Evolutionary conservation across 2,329 filamentous ascomycete genomes (phyloP).

Genomic region (Didymosphaeria variabile): DNA sequence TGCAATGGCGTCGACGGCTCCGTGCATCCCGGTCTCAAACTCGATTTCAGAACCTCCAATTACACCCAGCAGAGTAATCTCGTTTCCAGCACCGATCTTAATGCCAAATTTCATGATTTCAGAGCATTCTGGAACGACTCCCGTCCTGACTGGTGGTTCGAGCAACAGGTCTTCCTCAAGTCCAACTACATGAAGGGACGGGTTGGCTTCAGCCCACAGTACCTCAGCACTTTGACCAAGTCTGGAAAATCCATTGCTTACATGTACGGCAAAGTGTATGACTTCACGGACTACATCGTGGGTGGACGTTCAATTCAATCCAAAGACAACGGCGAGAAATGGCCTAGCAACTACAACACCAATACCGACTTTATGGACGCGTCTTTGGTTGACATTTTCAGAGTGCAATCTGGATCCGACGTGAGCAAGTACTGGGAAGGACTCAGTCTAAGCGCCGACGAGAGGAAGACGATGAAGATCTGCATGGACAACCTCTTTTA

Average conservation of each 20-base stretch:
- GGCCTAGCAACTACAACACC: constrained; percentile 41
- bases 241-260: constrained; percentile 77
- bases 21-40: constrained; percentile 75
- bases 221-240: constrained; percentile 75
- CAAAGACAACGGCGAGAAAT: not conserved
- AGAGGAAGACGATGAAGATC: constrained; percentile 74
- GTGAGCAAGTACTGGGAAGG: constrained; percentile 84
- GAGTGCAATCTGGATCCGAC: constrained; percentile 77
- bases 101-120: constrained; percentile 91
- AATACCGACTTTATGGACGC: constrained; percentile 83
- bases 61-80: constrained; percentile 71
- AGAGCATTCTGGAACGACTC: constrained; percentile 82
- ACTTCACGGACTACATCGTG: constrained; percentile 82
- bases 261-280: constrained; percentile 82
- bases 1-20: constrained; percentile 79
- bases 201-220: constrained; percentile 82
- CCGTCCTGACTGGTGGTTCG: constrained; percentile 89
- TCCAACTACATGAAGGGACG: constrained; percentile 84
- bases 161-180: constrained; percentile 83
- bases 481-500: constrained; percentile 97
- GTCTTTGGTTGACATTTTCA: constrained; percentile 78
- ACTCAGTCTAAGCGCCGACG: constrained; percentile 65
- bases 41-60: constrained; percentile 85
- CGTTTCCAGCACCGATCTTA: constrained; percentile 73
- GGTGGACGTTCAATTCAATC: constrained; percentile 67